Base-by-base conservation (phyloP, 2,329 filamentous ascomycete genomes). In the Penicillium sp. region DNA sequence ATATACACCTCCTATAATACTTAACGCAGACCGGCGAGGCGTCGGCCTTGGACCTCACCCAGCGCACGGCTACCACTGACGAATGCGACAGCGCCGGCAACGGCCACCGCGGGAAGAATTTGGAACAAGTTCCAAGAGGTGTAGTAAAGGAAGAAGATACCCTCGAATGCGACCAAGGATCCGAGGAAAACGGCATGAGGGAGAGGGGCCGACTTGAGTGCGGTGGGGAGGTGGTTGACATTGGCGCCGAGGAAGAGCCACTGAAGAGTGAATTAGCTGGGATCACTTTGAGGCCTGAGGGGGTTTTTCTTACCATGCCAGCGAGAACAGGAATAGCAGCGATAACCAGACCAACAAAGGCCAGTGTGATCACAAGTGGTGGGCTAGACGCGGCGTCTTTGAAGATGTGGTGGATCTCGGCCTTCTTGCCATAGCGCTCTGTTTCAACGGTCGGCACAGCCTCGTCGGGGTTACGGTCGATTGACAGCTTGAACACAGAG, bases 91-190 rank as follows among this genome's bases (percentile, higher is more conserved):
- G 83, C 75, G 14, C 87, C 86, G 29, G 94, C 83, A 41, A 86
- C 76, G 32, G 80, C 80, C 50, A 88, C 86, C 24, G 86, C 86
- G 4, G 92, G 92, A 46, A 99, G 80, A 13, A 85, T 86, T 79
- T 96, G 88, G 81, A 97, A 96, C 43, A 99, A 80, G 68, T 88
- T 96, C 92, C 93, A 97, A 68, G 78, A 85, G 49, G 84, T 88
- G 77, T 97, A 97, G 82, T 99, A 99, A 62, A 96, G 77, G 79
- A 94, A 93, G 77, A 99, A 97, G 53, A 96, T 86, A 14, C 84
- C 89, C 74, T 99, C 94, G 80, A 99, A 89, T 21, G 87, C 86
- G 38, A 96, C 57, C 52, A 99, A 85, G 5, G 92, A 96, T 48
- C 89, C 89, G 63, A 95, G 89, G 79, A 97, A 99, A 32, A 92